Evolutionary conservation across 1,284 basidiomycete genomes (phyloP).

Genomic region (Sanguinoderma infundibulare): DNA sequence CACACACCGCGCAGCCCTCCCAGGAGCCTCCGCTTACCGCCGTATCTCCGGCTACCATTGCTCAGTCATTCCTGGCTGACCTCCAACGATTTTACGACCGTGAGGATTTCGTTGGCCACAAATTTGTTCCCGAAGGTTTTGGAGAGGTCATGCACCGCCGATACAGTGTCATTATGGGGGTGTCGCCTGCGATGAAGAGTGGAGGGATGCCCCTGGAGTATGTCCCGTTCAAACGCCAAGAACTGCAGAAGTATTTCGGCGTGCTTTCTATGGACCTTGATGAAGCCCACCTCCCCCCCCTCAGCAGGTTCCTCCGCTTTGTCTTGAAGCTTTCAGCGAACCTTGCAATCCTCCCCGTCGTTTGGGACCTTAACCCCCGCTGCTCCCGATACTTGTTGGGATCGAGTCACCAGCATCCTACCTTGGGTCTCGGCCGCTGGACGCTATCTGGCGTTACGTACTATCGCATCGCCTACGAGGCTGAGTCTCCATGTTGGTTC

Average conservation of each 20-base stretch:
- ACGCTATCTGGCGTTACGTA: neutral
- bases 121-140: neutral
- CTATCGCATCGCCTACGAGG: neutral
- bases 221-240: neutral
- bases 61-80: neutral
- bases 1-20: neutral
- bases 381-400: neutral
- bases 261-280: neutral
- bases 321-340: neutral
- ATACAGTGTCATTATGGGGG: neutral
- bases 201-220: neutral
- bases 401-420: neutral
- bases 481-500: neutral
- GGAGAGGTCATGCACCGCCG: neutral
- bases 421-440: neutral
- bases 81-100: neutral
- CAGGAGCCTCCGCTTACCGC: neutral
- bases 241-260: slow-evolving; percentile 3
- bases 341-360: neutral
- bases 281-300: neutral
- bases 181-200: neutral
- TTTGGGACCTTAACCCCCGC: slow-evolving; percentile 2
- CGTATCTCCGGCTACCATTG: neutral
- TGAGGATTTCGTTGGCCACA: neutral
- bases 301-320: slow-evolving; percentile 1